Percentiles rank a stretch among this genome's conserved stretches.
phyloP scores from a whole-genome alignment of 2,329 filamentous ascomycete genomes.

The Colletotrichum agaves region DNA sequence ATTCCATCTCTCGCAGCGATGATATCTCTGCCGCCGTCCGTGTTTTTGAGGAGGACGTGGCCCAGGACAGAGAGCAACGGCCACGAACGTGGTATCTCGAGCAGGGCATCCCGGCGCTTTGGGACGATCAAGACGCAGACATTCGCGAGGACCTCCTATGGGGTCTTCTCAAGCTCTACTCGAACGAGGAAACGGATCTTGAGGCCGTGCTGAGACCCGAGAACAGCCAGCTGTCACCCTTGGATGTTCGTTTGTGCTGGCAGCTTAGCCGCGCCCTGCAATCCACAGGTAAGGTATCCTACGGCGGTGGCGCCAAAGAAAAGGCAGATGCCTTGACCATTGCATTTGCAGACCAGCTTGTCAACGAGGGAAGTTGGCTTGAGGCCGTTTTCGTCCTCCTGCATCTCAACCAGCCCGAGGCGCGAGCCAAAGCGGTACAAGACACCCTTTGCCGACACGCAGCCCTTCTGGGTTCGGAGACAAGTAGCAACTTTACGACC shows the following conservation, averaged over 20 bases:
- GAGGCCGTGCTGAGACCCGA: slow-evolving; percentile 80
- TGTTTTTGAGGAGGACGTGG: slow-evolving; percentile 79
- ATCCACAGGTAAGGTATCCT: slow-evolving; percentile 61
- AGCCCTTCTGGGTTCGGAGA: slow-evolving; percentile 69
- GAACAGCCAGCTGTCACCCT: slow-evolving; percentile 78
- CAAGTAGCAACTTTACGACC: slow-evolving; percentile 65
- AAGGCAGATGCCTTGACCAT: slow-evolving; percentile 75
- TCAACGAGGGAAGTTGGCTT: slow-evolving; percentile 72
- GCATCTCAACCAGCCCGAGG: slow-evolving; percentile 72
- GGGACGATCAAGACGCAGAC: slow-evolving; percentile 68
- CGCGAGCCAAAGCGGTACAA: slow-evolving; percentile 75
- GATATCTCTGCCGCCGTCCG: slow-evolving; percentile 78
- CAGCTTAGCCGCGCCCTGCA: slow-evolving; percentile 79
- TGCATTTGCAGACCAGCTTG: slow-evolving; percentile 73
- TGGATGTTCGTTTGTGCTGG: slow-evolving; percentile 84
- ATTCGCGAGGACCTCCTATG: slow-evolving; percentile 83
- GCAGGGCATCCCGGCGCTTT: slow-evolving; percentile 66
- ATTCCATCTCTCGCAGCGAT: slow-evolving; percentile 76
- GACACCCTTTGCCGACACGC: slow-evolving; percentile 81
- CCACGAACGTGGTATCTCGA: slow-evolving; percentile 79
- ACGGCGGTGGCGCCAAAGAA: slow-evolving; percentile 63
- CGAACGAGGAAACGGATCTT: slow-evolving; percentile 66
- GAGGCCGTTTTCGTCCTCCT: slow-evolving; percentile 81
- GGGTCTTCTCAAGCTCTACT: slow-evolving; percentile 85
- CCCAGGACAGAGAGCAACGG: slow-evolving; percentile 74